A percentile compares a stretch with the other conserved stretches of the same genome.
Evolutionary conservation across 2,329 filamentous ascomycete genomes (phyloP).

Genomic region (Parastagonospora avenae): DNA sequence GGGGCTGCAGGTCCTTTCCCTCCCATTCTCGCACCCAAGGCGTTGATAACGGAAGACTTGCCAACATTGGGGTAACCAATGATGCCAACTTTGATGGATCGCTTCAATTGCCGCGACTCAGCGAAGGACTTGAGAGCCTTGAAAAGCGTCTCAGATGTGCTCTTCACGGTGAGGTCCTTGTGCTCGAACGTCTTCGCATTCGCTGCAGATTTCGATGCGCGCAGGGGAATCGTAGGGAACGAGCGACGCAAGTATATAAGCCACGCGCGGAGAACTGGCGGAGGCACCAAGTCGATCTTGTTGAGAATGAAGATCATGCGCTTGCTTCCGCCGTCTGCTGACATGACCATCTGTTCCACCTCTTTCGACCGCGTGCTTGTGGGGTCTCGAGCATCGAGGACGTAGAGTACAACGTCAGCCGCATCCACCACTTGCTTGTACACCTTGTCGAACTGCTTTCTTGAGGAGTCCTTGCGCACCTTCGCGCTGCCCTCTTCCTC

Average conservation of each 20-base stretch:
- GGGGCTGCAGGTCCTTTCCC: constrained; percentile 76
- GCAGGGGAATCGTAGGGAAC: constrained; percentile 89
- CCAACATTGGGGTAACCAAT: constrained; percentile 96
- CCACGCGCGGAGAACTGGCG: constrained; percentile 82
- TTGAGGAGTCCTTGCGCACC: constrained; percentile 65
- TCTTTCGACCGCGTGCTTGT: constrained; percentile 89
- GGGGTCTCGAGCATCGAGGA: constrained; percentile 89
- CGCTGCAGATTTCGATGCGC: constrained; percentile 78
- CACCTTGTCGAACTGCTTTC: constrained; percentile 90
- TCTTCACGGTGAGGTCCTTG: constrained; percentile 84
- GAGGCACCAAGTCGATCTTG: constrained; percentile 92
- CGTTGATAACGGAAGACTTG: constrained; percentile 96
- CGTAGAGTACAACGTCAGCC: constrained; percentile 89
- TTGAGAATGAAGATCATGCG: constrained; percentile 89
- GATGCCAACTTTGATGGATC: constrained; percentile 87
- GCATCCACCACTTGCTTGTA: constrained; percentile 92
- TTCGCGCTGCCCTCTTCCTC: constrained; percentile 45
- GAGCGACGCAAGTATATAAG: constrained; percentile 81
- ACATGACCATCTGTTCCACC: constrained; percentile 88
- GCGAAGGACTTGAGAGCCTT: constrained; percentile 89
- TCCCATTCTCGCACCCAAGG: constrained; percentile 77
- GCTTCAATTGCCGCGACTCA: constrained; percentile 81
- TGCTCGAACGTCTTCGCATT: constrained; percentile 94
- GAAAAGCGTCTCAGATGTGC: constrained; percentile 83
- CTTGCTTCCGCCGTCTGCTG: constrained; percentile 82